A percentile compares a stretch with the other conserved stretches of the same genome.
Evolutionary conservation across 345 rosid species (phyloP).

Genomic region (Laguncularia racemosa): DNA sequence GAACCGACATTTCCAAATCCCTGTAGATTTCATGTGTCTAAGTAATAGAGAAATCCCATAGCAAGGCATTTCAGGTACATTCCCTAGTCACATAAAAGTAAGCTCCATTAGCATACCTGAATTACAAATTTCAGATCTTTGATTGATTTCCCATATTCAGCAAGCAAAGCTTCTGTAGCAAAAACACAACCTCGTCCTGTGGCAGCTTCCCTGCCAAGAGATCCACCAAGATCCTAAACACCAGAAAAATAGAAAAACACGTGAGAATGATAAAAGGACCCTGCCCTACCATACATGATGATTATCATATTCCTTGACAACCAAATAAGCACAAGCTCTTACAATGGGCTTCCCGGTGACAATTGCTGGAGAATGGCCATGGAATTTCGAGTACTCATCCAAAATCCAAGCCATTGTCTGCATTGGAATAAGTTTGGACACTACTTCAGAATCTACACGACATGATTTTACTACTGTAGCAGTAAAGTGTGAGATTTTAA

Average conservation of each 20-base stretch:
- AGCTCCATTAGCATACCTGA: constrained; percentile 45
- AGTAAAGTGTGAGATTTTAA: too few species aligned
- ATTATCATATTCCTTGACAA: too few species aligned
- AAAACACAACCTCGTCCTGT: constrained; percentile 92
- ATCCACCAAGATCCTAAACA: constrained; percentile 95
- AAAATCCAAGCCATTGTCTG: constrained; percentile 97
- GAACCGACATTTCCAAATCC: constrained; percentile 98
- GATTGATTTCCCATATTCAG: constrained; percentile 75
- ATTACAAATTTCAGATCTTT: constrained; percentile 74
- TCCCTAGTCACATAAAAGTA: not conserved
- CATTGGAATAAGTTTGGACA: not conserved
- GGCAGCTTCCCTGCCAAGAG: constrained; percentile 97
- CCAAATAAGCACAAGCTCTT: constrained; percentile 14
- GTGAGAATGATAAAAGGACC: not conserved
- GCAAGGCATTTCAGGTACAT: not conserved
- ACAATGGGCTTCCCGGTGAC: constrained; percentile 93
- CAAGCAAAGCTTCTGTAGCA: constrained; percentile 88
- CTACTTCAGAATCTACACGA: too few species aligned
- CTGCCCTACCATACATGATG: too few species aligned
- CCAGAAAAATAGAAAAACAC: not conserved
- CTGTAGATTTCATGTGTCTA: constrained; percentile 21
- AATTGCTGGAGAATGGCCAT: constrained; percentile 91
- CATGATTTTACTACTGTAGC: too few species aligned
- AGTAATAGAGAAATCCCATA: not conserved
- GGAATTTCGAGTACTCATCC: constrained; percentile 96